These are phyloP conservation scores for Cladorrhinum sp. DNA, from an alignment of 2,329 filamentous ascomycete genomes.

Conservation along the genomic window DNA sequence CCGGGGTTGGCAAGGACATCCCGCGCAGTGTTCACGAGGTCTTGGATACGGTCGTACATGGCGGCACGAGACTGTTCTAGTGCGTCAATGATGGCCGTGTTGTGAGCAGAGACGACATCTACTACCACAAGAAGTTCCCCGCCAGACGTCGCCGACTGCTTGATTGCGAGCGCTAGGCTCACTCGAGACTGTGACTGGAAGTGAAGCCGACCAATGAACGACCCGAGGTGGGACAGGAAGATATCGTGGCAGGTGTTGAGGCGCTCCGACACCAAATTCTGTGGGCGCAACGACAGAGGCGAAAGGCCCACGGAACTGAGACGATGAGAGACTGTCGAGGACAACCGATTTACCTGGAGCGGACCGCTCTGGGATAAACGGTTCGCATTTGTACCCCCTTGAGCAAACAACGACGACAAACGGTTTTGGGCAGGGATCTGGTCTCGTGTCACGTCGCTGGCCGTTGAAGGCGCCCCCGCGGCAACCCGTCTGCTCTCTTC, in stretches of 20 bases:
- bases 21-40: slow-evolving; percentile 76
- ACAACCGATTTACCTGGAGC: slow-evolving; percentile 36
- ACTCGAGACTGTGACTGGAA: slow-evolving; percentile 87
- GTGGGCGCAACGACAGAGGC: slow-evolving; percentile 54
- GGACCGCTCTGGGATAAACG: slow-evolving; percentile 38
- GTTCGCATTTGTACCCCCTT: slow-evolving; percentile 28
- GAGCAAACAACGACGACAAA: slow-evolving; percentile 44
- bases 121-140: slow-evolving; percentile 75
- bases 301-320: slow-evolving; percentile 72
- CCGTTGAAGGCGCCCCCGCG: slow-evolving; percentile 36
- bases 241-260: slow-evolving; percentile 78
- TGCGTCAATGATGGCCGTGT: slow-evolving; percentile 62
- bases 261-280: slow-evolving; percentile 78
- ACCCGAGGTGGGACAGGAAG: slow-evolving; percentile 86
- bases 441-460: slow-evolving; percentile 37
- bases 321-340: slow-evolving; percentile 64
- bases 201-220: slow-evolving; percentile 86
- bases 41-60: slow-evolving; percentile 77
- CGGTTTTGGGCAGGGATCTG: slow-evolving; percentile 41
- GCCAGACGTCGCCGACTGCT: slow-evolving; percentile 79
- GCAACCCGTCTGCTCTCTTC: slow-evolving; percentile 33
- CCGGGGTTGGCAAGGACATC: slow-evolving; percentile 70
- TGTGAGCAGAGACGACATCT: slow-evolving; percentile 77
- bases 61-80: slow-evolving; percentile 67
- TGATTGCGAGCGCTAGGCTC: slow-evolving; percentile 77